phyloP scores from a whole-genome alignment of 805 yeast species.

The Candida schatavii region DNA sequence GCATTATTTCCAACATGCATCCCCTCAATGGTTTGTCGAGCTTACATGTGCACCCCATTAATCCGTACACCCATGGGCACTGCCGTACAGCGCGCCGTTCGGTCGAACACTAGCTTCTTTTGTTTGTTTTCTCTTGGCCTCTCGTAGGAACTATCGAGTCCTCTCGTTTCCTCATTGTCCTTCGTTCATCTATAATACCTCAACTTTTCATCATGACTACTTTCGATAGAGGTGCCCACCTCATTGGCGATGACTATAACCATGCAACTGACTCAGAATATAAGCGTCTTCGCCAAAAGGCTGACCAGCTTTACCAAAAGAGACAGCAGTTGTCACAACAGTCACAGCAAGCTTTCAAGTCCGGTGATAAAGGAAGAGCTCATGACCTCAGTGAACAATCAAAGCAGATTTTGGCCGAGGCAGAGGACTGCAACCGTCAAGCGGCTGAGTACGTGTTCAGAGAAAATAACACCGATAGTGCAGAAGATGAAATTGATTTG shows the following conservation, averaged over 20 bases:
- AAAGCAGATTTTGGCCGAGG: slow-evolving; percentile 54
- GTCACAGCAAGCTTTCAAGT: slow-evolving; percentile 74
- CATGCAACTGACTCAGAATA: slow-evolving; percentile 71
- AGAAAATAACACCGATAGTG: slow-evolving; percentile 86
- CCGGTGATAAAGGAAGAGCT: slow-evolving; percentile 73
- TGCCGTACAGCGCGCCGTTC: too few relatives aligned
- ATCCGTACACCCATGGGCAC: too few relatives aligned
- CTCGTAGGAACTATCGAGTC: too few relatives aligned
- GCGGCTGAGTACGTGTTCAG: slow-evolving; percentile 91
- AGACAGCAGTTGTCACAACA: slow-evolving; percentile 54
- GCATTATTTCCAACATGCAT: too few relatives aligned
- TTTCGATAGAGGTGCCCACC: slow-evolving; percentile 24
- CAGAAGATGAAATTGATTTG: slow-evolving; percentile 80
- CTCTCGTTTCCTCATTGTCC: too few relatives aligned
- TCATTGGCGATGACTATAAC: slow-evolving; percentile 48
- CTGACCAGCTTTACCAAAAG: slow-evolving; percentile 62
- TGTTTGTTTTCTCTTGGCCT: too few relatives aligned
- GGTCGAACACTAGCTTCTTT: too few relatives aligned
- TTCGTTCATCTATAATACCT: too few relatives aligned
- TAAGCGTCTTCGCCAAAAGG: slow-evolving; percentile 59
- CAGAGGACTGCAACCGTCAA: slow-evolving; percentile 66
- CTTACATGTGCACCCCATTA: too few relatives aligned
- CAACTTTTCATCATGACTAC: too few relatives aligned
- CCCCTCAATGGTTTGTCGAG: too few relatives aligned
- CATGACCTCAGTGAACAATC: slow-evolving; percentile 69